Evolutionary conservation across 2,329 filamentous ascomycete genomes (phyloP).

Genomic region (Botrytis medusae): DNA sequence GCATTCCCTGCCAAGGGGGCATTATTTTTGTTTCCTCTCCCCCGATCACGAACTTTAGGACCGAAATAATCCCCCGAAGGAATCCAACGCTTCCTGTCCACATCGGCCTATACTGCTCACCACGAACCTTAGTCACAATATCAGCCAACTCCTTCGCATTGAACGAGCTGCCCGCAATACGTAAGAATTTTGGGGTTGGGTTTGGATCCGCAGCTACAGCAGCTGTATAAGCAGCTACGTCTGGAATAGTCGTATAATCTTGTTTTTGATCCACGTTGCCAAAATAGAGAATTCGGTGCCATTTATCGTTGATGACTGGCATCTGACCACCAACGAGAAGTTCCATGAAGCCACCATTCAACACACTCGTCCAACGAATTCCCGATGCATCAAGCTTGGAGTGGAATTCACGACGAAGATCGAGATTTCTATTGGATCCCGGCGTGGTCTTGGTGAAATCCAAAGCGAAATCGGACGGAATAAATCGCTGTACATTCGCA

Average conservation of each 20-base stretch:
- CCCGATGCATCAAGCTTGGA: conserved; percentile 22
- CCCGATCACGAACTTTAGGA: conserved; percentile 21
- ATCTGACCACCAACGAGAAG: conserved; percentile 13
- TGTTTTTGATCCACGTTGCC: conserved; percentile 22
- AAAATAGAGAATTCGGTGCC: conserved; percentile 23
- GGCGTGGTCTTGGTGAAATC: conserved; percentile 23
- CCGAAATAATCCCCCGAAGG: conserved; percentile 14
- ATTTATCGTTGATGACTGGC: conserved; percentile 23
- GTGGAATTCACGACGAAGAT: conserved; percentile 23
- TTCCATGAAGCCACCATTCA: conserved; percentile 25
- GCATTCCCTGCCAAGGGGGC: conserved; percentile 24
- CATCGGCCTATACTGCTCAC: conserved; percentile 21
- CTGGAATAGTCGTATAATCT: conserved; percentile 20
- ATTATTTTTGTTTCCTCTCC: conserved; percentile 11
- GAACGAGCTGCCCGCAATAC: conserved; percentile 22
- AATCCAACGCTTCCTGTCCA: conserved; percentile 23
- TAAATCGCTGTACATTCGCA: conserved; percentile 57
- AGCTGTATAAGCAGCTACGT: conserved; percentile 23
- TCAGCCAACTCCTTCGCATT: conserved; percentile 21
- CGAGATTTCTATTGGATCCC: conserved; percentile 24
- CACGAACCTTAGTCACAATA: conserved; percentile 19
- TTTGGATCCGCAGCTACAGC: conserved; percentile 24
- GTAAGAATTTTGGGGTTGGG: conserved; percentile 22
- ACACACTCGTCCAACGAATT: conserved; percentile 23
- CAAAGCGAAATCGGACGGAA: conserved; percentile 54